Evolutionary conservation across 2,329 filamentous ascomycete genomes (phyloP), one percentile per base, ranked within the genome.

Genomic region (Fusarium penzigii): DNA sequence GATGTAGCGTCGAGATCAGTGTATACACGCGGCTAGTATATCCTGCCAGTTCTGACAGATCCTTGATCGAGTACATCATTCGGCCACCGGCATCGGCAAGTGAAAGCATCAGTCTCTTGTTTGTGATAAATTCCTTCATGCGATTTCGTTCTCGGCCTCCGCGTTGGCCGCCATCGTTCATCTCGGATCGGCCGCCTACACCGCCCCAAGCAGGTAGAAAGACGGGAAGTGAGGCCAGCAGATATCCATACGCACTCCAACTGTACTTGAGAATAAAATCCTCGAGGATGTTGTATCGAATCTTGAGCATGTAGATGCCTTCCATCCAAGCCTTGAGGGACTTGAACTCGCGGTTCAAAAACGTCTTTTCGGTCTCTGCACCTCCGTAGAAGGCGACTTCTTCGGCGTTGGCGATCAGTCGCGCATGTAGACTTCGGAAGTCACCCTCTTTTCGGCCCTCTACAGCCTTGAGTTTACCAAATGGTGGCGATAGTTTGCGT

Each of bases 21-120:
- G 92, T 95, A 75, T 97, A 99, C 12, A 99, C 92, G 42, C 94
- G 86, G 52, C 91, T 96, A 1, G 94, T 99, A 75, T 97, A 95
- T 17, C 94, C 94, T 6, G 94, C 94, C 34, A 99, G 79, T 70
- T 99, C 94, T 2, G 92, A 92, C 36, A 99, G 83, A 67, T 99
- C 95, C 74, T 99, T 99, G 78, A 99, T 96, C 56, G 90, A 94
- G 77, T 99, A 99, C 94, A 99, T 99, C 91, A 99, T 97, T 43
- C 94, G 84, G 25, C 93, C 93, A 53, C 94, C 94, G 2, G 94
- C 94, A 72, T 99, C 94, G 10, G 94, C 94, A 38, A 99, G 82
- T 14, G 93, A 97, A 32, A 99, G 82, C 94, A 99, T 97, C 39
- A 99, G 86, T 5, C 94, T 86, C 73, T 99, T 97, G 76, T 99